Evolutionary conservation across 2,329 filamentous ascomycete genomes (phyloP).

Genomic region (Neonectria punicea): DNA sequence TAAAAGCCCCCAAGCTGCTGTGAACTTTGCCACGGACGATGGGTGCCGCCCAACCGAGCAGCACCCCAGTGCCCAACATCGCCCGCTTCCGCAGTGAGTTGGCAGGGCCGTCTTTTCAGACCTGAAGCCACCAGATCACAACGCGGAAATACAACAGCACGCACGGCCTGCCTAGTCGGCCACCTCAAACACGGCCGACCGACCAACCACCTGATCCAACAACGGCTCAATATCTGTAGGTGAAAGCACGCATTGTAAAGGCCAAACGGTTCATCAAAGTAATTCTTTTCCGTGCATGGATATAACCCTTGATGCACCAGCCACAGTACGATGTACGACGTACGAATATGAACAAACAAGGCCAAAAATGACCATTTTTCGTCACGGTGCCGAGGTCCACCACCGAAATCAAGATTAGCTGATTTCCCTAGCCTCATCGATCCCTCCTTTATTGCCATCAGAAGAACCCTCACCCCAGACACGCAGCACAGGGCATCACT

Average conservation of each 20-base stretch:
- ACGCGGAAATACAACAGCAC: background rate
- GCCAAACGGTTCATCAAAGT: background rate
- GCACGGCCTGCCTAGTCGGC: background rate
- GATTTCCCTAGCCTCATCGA: constrained; percentile 4
- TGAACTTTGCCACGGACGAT: background rate
- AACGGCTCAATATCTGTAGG: background rate
- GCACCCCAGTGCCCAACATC: too few relatives aligned
- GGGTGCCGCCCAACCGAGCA: background rate
- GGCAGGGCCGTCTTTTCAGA: background rate
- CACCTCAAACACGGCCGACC: background rate
- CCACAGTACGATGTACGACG: background rate
- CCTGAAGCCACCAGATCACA: background rate
- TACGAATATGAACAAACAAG: background rate
- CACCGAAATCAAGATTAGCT: constrained; percentile 6
- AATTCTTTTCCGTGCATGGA: background rate
- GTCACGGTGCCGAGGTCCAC: background rate
- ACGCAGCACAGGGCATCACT: background rate
- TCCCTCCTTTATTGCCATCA: background rate
- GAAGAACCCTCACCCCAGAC: background rate
- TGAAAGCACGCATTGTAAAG: background rate
- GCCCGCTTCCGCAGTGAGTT: background rate
- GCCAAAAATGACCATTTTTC: background rate
- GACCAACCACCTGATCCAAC: background rate
- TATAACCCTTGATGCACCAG: background rate
- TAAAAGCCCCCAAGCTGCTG: background rate